Evolutionary conservation across 352 stramenopile genomes (phyloP).

Genomic region (Pythium apleroticum): DNA sequence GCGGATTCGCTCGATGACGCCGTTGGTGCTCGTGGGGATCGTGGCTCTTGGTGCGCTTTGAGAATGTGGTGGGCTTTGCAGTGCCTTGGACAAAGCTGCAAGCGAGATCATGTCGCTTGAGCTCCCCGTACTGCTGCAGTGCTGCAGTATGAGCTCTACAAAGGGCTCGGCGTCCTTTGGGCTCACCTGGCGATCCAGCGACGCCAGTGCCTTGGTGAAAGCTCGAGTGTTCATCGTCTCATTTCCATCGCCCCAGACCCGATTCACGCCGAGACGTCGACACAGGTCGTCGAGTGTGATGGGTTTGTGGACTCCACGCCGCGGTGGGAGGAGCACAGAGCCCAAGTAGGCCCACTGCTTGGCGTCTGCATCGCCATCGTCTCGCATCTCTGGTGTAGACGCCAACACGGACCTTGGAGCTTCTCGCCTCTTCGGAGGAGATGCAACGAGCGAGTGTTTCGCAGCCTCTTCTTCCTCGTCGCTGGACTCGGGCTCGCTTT

Average conservation of each 20-base stretch:
- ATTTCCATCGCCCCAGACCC: constrained; percentile 56
- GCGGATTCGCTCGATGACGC: constrained; percentile 22
- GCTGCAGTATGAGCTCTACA: constrained; percentile 25
- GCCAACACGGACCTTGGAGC: background rate
- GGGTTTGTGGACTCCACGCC: constrained; percentile 16
- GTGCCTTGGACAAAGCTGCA: background rate
- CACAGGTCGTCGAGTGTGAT: constrained; percentile 50
- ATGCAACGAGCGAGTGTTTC: background rate
- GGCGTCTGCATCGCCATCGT: background rate
- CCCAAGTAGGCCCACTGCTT: constrained; percentile 17
- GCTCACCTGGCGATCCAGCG: constrained; percentile 42
- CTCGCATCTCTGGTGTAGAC: background rate
- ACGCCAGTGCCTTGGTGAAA: constrained; percentile 40
- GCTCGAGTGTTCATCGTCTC: constrained; percentile 59
- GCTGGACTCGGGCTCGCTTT: constrained; percentile 23
- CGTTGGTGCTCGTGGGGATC: background rate
- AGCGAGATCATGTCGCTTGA: constrained; percentile 35
- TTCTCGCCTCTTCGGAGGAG: background rate
- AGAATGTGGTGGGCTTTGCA: background rate
- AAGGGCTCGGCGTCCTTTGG: constrained; percentile 39
- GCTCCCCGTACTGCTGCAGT: constrained; percentile 13
- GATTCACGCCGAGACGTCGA: constrained; percentile 49
- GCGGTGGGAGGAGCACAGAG: constrained; percentile 11
- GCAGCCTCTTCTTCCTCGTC: constrained; percentile 14
- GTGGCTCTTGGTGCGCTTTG: background rate